These are phyloP conservation scores for Termitomyces sp. DNA, from an alignment of 768 basidiomycete genomes.

Conservation along the genomic window DNA sequence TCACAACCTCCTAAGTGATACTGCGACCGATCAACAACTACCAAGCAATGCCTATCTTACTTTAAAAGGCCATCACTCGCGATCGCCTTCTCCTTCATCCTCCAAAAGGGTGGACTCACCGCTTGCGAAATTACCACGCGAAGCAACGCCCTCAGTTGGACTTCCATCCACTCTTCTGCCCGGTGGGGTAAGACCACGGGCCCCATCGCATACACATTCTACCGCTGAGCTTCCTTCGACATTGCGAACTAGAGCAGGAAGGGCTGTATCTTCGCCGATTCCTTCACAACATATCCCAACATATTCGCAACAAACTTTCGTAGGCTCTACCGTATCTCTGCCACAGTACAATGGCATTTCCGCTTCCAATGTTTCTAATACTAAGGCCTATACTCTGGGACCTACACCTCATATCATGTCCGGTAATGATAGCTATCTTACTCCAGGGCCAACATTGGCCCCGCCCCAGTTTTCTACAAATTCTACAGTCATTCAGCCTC, in stretches of 20 bases:
- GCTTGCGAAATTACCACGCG: constrained; percentile 36
- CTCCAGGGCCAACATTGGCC: not conserved
- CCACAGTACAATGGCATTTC: not conserved
- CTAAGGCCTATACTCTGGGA: not conserved
- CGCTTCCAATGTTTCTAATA: not conserved
- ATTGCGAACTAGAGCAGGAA: constrained; percentile 31
- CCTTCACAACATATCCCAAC: not conserved
- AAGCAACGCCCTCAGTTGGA: constrained; percentile 1
- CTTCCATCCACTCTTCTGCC: constrained; percentile 17
- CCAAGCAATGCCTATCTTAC: not conserved
- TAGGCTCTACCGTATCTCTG: not conserved
- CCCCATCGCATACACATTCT: constrained; percentile 3
- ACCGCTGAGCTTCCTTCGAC: constrained; percentile 28
- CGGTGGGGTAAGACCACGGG: constrained; percentile 15
- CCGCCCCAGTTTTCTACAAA: not conserved
- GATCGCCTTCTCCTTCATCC: constrained; percentile 17
- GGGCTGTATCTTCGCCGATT: constrained; percentile 1
- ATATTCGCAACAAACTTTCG: constrained; percentile 7
- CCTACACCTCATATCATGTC: not conserved
- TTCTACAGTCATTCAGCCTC: not conserved
- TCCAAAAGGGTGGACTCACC: constrained; percentile 21
- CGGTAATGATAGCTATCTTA: not conserved
- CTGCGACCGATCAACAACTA: not conserved
- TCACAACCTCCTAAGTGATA: constrained; percentile 12
- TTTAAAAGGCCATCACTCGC: constrained; percentile 2